Conservation (phyloP, 1,284 basidiomycete genomes). For the Hypsizygus ulmarius region DNA sequence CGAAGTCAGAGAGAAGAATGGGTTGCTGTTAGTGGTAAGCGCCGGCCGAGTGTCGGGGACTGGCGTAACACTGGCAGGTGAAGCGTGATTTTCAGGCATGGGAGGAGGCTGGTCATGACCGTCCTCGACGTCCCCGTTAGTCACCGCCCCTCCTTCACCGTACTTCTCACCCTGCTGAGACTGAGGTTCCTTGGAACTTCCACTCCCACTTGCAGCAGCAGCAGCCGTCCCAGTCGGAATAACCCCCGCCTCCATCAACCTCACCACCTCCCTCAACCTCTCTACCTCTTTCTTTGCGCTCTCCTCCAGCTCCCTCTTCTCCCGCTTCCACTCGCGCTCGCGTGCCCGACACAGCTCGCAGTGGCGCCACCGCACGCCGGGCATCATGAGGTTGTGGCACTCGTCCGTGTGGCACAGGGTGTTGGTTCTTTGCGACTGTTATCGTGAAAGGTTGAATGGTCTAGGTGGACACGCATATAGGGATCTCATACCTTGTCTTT, state of each 20-base stretch:
- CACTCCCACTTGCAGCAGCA: neutral
- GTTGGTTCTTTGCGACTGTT: conserved; percentile 8
- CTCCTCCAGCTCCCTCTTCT: conserved; percentile 11
- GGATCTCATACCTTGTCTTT: conserved; percentile 15
- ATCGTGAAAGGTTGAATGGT: neutral
- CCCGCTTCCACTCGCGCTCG: conserved; percentile 8
- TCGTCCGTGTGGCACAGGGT: conserved; percentile 36
- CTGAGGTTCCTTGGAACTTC: neutral
- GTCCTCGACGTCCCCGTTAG: neutral
- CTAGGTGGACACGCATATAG: neutral
- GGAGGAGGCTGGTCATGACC: too few species aligned
- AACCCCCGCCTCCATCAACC: conserved; percentile 1
- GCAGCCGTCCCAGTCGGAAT: neutral
- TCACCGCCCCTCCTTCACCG: neutral
- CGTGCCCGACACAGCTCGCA: conserved; percentile 40
- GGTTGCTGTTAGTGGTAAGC: too few species aligned
- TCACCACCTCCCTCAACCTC: conserved; percentile 13
- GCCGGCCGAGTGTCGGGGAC: too few species aligned
- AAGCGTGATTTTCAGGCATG: too few species aligned
- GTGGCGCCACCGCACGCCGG: conserved; percentile 42
- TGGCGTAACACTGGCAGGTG: too few species aligned
- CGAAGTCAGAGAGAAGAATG: too few species aligned
- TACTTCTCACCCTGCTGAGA: neutral
- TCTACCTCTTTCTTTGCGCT: conserved; percentile 10
- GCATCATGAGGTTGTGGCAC: conserved; percentile 46